Conservation (phyloP, 441 rosid species). For the Bruguiera hainesii region DNA sequence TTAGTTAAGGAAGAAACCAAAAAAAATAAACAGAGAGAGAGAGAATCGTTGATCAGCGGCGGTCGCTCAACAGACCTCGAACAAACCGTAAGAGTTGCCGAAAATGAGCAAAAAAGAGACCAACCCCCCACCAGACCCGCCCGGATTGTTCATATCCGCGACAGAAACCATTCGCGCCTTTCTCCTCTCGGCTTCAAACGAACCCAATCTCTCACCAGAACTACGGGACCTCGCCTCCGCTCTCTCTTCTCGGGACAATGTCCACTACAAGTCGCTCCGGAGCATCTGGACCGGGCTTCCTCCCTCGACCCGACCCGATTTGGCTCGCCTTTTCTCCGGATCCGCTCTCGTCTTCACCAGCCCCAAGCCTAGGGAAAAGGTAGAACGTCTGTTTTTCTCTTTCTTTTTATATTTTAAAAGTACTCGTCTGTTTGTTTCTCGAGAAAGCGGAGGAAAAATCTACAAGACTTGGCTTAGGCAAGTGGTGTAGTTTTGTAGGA, state of each 20-base stretch:
- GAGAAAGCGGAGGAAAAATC: not conserved
- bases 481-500: not conserved
- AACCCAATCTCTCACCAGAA: conserved; percentile 40
- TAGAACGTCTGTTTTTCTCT: conserved; percentile 10
- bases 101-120: conserved; percentile 29
- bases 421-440: conserved; percentile 2
- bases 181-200: conserved; percentile 49
- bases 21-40: too few species aligned
- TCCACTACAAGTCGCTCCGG: conserved; percentile 60
- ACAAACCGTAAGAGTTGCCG: too few species aligned
- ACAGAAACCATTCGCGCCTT: conserved; percentile 54
- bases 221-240: conserved; percentile 50
- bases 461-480: not conserved
- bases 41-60: too few species aligned
- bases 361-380: conserved; percentile 87
- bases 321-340: conserved; percentile 49
- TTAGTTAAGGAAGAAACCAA: too few species aligned
- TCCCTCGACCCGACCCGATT: conserved; percentile 45
- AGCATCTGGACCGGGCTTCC: conserved; percentile 51
- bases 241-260: conserved; percentile 36
- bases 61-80: too few species aligned
- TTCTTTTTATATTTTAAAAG: too few species aligned
- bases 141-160: conserved; percentile 46
- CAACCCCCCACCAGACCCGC: conserved; percentile 25
- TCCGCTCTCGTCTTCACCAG: conserved; percentile 53